Percentiles rank a stretch among this genome's conserved stretches.
Evolutionary conservation across 208 protist genomes (phyloP).

Genomic region (Herpetomonas samuelpessoai): DNA sequence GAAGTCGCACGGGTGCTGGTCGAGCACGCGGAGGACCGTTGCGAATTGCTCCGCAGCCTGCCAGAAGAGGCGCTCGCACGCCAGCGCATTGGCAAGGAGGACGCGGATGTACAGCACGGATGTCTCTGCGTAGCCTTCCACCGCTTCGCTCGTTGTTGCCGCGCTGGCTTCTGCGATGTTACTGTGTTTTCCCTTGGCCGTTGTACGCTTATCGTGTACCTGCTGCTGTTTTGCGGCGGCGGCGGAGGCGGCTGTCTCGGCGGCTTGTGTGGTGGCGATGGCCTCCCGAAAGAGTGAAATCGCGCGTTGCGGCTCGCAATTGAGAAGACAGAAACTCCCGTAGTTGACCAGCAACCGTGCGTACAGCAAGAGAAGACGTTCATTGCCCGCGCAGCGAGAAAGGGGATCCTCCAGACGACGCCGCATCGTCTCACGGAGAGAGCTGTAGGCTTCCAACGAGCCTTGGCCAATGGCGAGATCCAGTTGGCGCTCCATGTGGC

Average conservation of each 20-base stretch:
- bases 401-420: conserved; percentile 34
- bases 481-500: conserved; percentile 32
- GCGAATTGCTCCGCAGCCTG: conserved; percentile 58
- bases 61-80: conserved; percentile 58
- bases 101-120: conserved; percentile 56
- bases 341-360: conserved; percentile 62
- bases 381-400: conserved; percentile 6
- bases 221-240: conserved; percentile 31
- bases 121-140: not conserved
- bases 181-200: not conserved
- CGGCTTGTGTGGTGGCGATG: conserved; percentile 40
- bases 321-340: conserved; percentile 14
- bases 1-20: conserved; percentile 32
- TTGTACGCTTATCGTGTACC: conserved; percentile 10
- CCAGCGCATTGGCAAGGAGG: conserved; percentile 69
- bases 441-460: conserved; percentile 41
- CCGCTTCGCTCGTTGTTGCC: not conserved
- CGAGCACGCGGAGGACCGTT: conserved; percentile 24
- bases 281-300: conserved; percentile 65
- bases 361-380: conserved; percentile 18
- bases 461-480: conserved; percentile 23
- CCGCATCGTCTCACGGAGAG: conserved; percentile 25
- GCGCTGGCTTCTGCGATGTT: not conserved
- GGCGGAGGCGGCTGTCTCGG: conserved; percentile 39
- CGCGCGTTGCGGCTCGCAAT: conserved; percentile 5